phyloP scores from a whole-genome alignment of 108 stramenopile species.

The Cylindrotheca closterium region DNA sequence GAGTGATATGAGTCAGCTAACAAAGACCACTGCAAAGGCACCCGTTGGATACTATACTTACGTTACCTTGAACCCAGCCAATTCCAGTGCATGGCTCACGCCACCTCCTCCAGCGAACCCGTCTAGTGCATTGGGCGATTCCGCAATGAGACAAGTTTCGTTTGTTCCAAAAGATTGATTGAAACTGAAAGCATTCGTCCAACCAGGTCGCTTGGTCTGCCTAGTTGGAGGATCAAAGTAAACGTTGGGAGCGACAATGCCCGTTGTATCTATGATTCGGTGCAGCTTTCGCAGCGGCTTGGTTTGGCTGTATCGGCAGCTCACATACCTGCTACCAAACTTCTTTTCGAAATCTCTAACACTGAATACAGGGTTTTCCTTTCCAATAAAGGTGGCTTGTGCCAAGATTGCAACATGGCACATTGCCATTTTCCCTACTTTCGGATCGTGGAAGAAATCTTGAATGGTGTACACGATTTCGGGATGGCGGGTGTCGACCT shows the following conservation, averaged over 20 bases:
- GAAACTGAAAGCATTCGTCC: background rate
- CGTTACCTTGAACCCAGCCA: conserved; percentile 37
- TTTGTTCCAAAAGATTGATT: background rate
- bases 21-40: no score
- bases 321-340: background rate
- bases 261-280: background rate
- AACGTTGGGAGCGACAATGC: background rate
- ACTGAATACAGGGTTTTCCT: background rate
- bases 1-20: no score
- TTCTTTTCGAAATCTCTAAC: background rate
- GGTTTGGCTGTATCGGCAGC: background rate
- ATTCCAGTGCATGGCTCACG: conserved; percentile 39
- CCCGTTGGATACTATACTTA: no score
- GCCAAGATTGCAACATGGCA: background rate
- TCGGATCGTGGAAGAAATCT: background rate
- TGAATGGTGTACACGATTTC: background rate
- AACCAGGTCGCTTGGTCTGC: background rate
- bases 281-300: background rate
- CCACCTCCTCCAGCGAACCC: conserved; percentile 46
- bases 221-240: background rate
- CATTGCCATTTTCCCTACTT: background rate
- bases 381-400: background rate
- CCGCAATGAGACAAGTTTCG: background rate
- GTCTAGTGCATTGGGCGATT: conserved; percentile 24
- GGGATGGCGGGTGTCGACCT: background rate